Evolutionary conservation across 1,139 yeast genomes (phyloP), one percentile per base, ranked within the genome.

Genomic region (Scheffersomyces parashehatae): DNA sequence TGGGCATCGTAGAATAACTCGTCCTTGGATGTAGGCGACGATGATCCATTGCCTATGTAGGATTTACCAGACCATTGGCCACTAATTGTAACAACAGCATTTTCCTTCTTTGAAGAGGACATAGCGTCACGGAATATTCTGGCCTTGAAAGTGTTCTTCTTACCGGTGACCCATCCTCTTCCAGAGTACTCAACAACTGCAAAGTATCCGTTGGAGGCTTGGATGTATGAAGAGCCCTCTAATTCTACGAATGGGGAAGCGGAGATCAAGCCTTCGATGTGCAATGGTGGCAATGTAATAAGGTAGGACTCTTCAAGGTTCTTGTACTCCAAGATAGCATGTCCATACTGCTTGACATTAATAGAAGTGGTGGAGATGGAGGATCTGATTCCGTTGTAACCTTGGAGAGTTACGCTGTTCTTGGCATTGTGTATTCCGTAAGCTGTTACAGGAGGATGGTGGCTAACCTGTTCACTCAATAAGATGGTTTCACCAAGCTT

Each of bases 11-110:
- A 84, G 62, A 93, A 91, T 40, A 76, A 64, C 51, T 75, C 77
- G 32, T 69, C 66, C 45, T 71, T 65, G 34, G 61, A 52, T 13
- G 58, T 46, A n/a, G 76, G 76, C 4, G 72, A 53, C 29, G 58
- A 50, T 8, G 68, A 47, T 32, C 84, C 83, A 53, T 70, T 73
- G 29, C 59, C 59, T 35, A 76, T 72, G 52, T 67, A 71, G 20
- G 95, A 85, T 53, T 74, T 71, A 31, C 85, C 95, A 13, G 95
- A 84, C 99, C 99, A 93, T 69, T 90, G 97, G 37, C 99, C 99
- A 39, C 75, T 62, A 47, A 93, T 82, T 12, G 96, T 85, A 61
- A 81, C 87, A 50, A 90, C 65, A 1, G 95, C 87, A 47, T 82
- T 79, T 41, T 78, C 82, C 60, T 85, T 81, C 46, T 65, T 57